Conservation (phyloP, 257 asterid genomes). For the Penstemon davidsonii region DNA sequence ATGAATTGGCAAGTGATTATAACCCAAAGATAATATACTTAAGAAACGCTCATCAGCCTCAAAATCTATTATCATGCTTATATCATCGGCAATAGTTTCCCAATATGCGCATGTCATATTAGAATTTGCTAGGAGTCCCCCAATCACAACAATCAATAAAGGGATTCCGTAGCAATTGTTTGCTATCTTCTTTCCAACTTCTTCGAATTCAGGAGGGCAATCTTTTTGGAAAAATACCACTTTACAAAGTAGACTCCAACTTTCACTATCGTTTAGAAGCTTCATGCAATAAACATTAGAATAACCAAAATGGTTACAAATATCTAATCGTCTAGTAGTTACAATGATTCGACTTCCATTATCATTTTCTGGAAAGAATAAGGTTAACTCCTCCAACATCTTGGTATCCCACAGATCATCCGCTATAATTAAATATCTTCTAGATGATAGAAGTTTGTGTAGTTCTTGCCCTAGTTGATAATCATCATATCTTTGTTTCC, state of each 20-base stretch:
- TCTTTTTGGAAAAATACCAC: conserved; percentile 2
- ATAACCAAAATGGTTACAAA: neutral
- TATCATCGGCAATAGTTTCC: neutral
- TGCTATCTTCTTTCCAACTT: conserved; percentile 20
- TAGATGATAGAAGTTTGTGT: neutral
- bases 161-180: conserved; percentile 33
- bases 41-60: neutral
- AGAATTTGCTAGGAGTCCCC: conserved; percentile 30
- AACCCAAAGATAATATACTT: neutral
- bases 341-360: conserved; percentile 20
- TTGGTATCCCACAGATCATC: conserved; percentile 13
- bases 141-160: conserved; percentile 27
- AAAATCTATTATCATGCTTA: neutral
- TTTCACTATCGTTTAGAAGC: conserved; percentile 13
- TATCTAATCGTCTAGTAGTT: conserved; percentile 20
- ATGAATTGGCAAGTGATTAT: conserved; percentile 4
- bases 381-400: neutral
- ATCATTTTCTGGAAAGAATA: conserved; percentile 13
- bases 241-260: conserved; percentile 29
- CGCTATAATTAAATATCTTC: conserved; percentile 15
- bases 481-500: too few species aligned
- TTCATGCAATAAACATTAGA: neutral
- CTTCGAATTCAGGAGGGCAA: conserved; percentile 28
- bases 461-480: conserved; percentile 8
- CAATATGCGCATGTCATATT: conserved; percentile 6